A percentile compares a stretch with the other conserved stretches of the same genome.
Conservation (phyloP, 148 eudicot genomes). For the Linanthus parryae region DNA sequence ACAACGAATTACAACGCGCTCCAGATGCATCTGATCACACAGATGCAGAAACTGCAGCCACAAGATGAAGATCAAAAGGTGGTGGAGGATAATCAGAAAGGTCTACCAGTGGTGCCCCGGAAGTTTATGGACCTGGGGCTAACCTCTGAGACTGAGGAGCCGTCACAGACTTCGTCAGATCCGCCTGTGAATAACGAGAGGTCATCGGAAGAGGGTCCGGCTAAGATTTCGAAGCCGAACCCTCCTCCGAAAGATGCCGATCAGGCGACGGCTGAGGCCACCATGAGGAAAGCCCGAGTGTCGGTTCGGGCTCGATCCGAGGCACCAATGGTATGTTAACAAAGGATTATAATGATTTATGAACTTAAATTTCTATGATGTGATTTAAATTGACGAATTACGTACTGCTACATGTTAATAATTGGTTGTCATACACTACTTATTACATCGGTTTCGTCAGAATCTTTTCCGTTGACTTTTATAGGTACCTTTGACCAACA, state of each 20-base stretch:
- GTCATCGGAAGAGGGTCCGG: conserved; percentile 7
- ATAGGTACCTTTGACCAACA: too few relatives aligned
- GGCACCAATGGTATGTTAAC: conserved; percentile 24
- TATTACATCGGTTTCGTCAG: too few relatives aligned
- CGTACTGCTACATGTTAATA: too few relatives aligned
- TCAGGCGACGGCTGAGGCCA: conserved; percentile 20
- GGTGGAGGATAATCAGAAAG: background rate
- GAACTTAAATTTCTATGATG: too few relatives aligned
- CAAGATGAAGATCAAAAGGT: background rate
- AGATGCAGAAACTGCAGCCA: conserved; percentile 37
- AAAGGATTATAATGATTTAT: too few relatives aligned
- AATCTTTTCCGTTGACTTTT: too few relatives aligned
- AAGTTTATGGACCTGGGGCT: conserved; percentile 45
- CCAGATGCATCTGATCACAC: conserved; percentile 34
- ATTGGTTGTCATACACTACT: too few relatives aligned
- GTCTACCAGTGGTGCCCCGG: conserved; percentile 25
- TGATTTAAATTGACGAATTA: too few relatives aligned
- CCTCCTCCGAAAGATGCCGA: conserved; percentile 17
- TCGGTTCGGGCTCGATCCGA: conserved; percentile 27
- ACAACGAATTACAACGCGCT: conserved; percentile 32
- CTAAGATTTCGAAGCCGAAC: conserved; percentile 6
- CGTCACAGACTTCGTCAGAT: conserved; percentile 17
- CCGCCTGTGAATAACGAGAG: conserved; percentile 10
- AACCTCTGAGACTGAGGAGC: conserved; percentile 13
- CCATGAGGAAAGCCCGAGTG: conserved; percentile 28